phyloP scores from a whole-genome alignment of 371 early-diverging fungal genomes.

The Mortierella sp. region DNA sequence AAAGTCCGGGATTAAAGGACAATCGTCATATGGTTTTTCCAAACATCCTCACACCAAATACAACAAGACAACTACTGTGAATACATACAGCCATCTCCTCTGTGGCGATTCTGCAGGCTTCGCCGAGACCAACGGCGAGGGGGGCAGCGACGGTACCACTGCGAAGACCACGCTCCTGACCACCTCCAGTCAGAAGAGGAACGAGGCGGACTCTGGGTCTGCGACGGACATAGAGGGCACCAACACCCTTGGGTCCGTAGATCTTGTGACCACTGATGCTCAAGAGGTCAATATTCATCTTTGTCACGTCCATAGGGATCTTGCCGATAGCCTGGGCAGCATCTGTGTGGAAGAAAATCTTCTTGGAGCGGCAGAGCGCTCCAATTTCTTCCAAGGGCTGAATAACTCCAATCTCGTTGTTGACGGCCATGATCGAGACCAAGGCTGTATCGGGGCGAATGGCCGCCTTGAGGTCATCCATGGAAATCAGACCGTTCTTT shows the following conservation, averaged over 20 bases:
- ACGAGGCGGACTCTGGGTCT: slow-evolving; percentile 97
- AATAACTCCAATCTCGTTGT: slow-evolving; percentile 99
- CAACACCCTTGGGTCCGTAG: slow-evolving; percentile 99
- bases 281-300: slow-evolving; percentile 97
- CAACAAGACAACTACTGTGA: background rate
- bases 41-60: background rate
- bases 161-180: slow-evolving; percentile 99
- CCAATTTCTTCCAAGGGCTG: slow-evolving; percentile 98
- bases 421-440: slow-evolving; percentile 99
- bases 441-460: slow-evolving; percentile 96
- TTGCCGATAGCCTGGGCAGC: slow-evolving; percentile 99
- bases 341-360: slow-evolving; percentile 98
- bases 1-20: slow-evolving; percentile 58
- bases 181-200: slow-evolving; percentile 97
- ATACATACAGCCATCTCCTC: slow-evolving; percentile 90
- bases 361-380: slow-evolving; percentile 86
- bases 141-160: slow-evolving; percentile 99
- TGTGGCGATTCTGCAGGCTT: slow-evolving; percentile 91
- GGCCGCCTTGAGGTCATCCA: slow-evolving; percentile 85
- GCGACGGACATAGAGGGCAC: slow-evolving; percentile 97
- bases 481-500: slow-evolving; percentile 87
- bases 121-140: slow-evolving; percentile 97
- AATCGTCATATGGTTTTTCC: slow-evolving; percentile 51
- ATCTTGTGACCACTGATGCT: slow-evolving; percentile 99
- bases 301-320: slow-evolving; percentile 96